These are phyloP conservation scores for Daldinia childiae DNA, from an alignment of 495 filamentous ascomycete species.

Conservation along the genomic window DNA sequence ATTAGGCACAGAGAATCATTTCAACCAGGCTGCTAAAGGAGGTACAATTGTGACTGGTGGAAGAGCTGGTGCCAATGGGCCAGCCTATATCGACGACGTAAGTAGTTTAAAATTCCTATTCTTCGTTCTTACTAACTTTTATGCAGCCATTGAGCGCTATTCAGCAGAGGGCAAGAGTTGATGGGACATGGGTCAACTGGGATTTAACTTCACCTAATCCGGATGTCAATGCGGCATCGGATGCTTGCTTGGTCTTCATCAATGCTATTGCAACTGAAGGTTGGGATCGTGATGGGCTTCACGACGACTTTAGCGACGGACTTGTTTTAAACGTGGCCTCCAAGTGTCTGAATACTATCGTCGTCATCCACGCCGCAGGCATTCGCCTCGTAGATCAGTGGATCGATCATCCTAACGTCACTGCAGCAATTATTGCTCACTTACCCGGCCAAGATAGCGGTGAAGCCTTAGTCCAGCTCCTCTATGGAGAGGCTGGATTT, in stretches of 20 bases:
- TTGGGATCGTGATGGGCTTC: conserved; percentile 54
- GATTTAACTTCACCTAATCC: conserved; percentile 53
- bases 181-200: conserved; percentile 64
- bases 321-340: conserved; percentile 66
- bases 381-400: conserved; percentile 67
- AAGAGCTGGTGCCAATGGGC: conserved; percentile 60
- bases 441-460: conserved; percentile 71
- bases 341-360: conserved; percentile 68
- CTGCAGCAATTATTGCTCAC: conserved; percentile 68
- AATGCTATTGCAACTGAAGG: conserved; percentile 69
- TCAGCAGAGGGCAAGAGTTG: conserved; percentile 58
- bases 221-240: conserved; percentile 59
- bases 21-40: conserved; percentile 47
- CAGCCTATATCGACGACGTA: conserved; percentile 55
- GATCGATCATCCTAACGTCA: conserved; percentile 69
- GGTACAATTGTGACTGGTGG: conserved; percentile 61
- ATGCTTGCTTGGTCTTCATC: conserved; percentile 74
- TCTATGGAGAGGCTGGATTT: conserved; percentile 68
- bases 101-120: neutral
- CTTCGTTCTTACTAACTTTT: conserved; percentile 7
- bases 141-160: conserved; percentile 70
- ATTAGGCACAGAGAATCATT: conserved; percentile 41
- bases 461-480: conserved; percentile 62
- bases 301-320: conserved; percentile 63
- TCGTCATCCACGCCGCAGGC: conserved; percentile 68